A percentile compares a stretch with the other conserved stretches of the same genome.
These are phyloP conservation scores for Glycine tomentella DNA, from an alignment of 306 rosid genomes.

Conservation along the genomic window DNA sequence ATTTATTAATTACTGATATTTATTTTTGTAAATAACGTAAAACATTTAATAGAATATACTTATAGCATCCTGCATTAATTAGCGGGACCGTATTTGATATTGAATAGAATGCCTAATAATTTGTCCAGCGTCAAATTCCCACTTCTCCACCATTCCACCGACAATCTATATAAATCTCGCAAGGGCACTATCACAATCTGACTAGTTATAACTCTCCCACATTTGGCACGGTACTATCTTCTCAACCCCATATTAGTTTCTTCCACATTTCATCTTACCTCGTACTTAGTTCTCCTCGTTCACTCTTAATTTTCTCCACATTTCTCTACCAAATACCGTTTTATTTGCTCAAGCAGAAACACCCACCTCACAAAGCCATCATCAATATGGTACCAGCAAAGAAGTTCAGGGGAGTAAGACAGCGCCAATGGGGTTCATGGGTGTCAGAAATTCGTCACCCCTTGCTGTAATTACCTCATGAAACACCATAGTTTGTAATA, in stretches of 20 bases:
- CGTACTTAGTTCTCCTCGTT: not conserved
- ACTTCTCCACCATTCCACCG: not conserved
- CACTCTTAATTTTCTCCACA: not conserved
- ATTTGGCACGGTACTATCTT: not conserved
- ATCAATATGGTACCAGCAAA: slow-evolving; percentile 1
- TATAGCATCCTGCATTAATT: too few species aligned
- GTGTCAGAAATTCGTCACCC: slow-evolving; percentile 95
- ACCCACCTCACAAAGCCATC: not conserved
- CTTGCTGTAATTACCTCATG: slow-evolving; percentile 60
- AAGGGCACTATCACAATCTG: not conserved
- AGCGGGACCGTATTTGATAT: not conserved
- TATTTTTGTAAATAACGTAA: too few species aligned
- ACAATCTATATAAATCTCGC: not conserved
- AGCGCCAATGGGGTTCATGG: slow-evolving; percentile 88
- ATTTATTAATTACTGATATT: too few species aligned
- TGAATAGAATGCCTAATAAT: not conserved
- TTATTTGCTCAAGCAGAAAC: not conserved
- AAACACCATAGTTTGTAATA: not conserved
- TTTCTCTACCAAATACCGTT: not conserved
- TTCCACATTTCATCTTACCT: not conserved
- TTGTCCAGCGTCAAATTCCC: not conserved
- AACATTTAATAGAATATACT: too few species aligned
- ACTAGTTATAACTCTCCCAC: not conserved
- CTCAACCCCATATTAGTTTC: not conserved
- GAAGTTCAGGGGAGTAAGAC: slow-evolving; percentile 30